Evolutionary conservation across 306 rosid genomes (phyloP), one percentile per base, ranked within the genome.

Genomic region (Casuarina cunninghamiana): DNA sequence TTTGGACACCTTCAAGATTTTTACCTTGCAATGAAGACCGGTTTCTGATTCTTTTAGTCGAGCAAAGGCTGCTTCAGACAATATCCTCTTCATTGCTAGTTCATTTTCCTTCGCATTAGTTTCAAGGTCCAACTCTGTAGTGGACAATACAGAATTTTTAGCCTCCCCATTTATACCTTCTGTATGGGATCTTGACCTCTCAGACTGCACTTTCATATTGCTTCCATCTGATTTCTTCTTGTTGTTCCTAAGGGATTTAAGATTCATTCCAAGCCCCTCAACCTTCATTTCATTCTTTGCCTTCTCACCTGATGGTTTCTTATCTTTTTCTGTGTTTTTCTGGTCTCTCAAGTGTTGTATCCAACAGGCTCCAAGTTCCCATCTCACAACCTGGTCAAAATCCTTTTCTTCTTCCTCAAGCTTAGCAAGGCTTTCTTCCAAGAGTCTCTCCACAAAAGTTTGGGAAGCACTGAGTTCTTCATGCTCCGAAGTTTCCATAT

Each of bases 351-450:
- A 88, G 87, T 95, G 98, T 73, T 95, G 98, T 82, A 95, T 90
- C 98, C 98, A 95, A 87, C 97, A 95, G 66, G 98, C 98, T 79
- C 98, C 98, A 75, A 95, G 97, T 87, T 95, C 98, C 98, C 98
- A 95, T 85, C 98, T 88, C 71, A 95, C 89, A 82, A 88, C 90
- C 72, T 81, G 80, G 79, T 89, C 94, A 62, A 73, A 81, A 71
- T 60, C 77, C 17, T 44, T 37, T 74, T 89, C 91, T 88, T 95
- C 97, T 67, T 91, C 83, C 81, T 92, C 93, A 68, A 95, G 93
- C 85, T 92, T 87, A 73, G 84, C 79, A 81, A 95, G 86, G 76
- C 97, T 88, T 70, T 88, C 86, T 85, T 89, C 85, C 69, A 95
- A 75, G 79, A 95, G 77, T n/a, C 83, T 86, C 89, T 88, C 90